Base-by-base conservation (phyloP, 73 alveolate genomes). In the Paramecium biaurelia region DNA sequence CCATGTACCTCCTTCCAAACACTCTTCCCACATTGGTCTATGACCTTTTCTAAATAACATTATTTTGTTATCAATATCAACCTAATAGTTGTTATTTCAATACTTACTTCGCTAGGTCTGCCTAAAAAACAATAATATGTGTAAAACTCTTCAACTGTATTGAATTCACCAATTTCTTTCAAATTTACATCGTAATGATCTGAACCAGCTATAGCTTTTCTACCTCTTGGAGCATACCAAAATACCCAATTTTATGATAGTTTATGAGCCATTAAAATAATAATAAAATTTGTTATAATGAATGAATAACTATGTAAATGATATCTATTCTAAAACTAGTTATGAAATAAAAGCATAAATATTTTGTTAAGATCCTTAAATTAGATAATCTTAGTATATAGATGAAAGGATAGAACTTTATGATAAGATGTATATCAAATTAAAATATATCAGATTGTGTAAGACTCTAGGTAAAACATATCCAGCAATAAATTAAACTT, bases 21-120 rank as follows among this genome's bases (percentile, higher is more conserved):
- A 89, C 41, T 89, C 94, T 58, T 89, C 94, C 94, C 94, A 89
- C 89, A 89, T 47, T 43, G 94, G 94, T 70, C 49, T 89, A 23
- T 82, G 87, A 21, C 92, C 94, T 53, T 89, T 89, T 30, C 94
- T 89, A 72, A 89, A 89, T 30, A 89, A 30, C 85, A 89, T 76
- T 15, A 89, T 82, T 47, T 89, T 89, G 15, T 89, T 89, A 32
- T 89, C 79, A 41, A 82, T 70, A 12, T 89, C 94, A 23, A 89
- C 47, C 74, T 89, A 53, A 18, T 1, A 5, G 3, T 34, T n/a
- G n/a, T n/a, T 0, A 7, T 34, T 28, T 15, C 11, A 23, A 32
- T n/a, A 28, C 18, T 7, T 79, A 79, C 90, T 18, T 79, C 79
- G 15, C 92, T 89, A 12, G 94, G 94, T 38, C 87, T 89, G 67